Base-by-base conservation (phyloP, 805 yeast species). In the Tanozyma kutaoensis region DNA sequence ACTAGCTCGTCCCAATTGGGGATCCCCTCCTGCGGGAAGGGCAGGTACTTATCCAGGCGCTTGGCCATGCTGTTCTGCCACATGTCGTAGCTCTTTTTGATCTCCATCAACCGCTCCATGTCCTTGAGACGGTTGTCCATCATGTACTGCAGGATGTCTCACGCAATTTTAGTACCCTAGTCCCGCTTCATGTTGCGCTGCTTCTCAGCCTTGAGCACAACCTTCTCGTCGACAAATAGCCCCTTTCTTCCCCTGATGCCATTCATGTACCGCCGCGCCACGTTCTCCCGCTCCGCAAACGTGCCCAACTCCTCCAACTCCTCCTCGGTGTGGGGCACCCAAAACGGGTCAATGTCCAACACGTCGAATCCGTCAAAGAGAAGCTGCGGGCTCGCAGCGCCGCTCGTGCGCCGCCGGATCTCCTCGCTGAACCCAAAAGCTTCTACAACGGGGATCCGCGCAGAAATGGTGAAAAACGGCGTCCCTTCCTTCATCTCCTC, bases 401-500 rank as follows among this genome's bases (percentile, higher is more conserved):
- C 99, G 1, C 95, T 81, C 0, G 98, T 88, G 38, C 70, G 70
- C 53, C 84, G 91, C 31, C 97, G 63, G 24, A 91, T 81, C 38
- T 93, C 97, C 43, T 88, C 97, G 29, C 95, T 74, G 42, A 91
- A 84, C 2, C 98, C 98, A 58, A 91, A 86, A 1, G 96, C 95
- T 48, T 88, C 96, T 7, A 81, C 78, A 14, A 91, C 96, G 0
- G 99, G 98, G 14, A 91, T 62, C 28, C 72, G 58, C 0, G 97
- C 94, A 12, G 66, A 72, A 30, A 91, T 72, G 16, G 80, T 80
- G 62, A 91, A 91, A 42, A 88, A 85, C 13, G 97, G 95, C 0
- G 98, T 91, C 8, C 99, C 99, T 48, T 91, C 98, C 45, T 91
- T 86, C 82, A 91, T 74, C 47, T 91, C 98, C 51, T 91, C 99